Percentiles rank a stretch among this genome's conserved stretches.
Evolutionary conservation across 1,139 yeast genomes (phyloP).

Genomic region (Entelexis paramagnoliae): DNA sequence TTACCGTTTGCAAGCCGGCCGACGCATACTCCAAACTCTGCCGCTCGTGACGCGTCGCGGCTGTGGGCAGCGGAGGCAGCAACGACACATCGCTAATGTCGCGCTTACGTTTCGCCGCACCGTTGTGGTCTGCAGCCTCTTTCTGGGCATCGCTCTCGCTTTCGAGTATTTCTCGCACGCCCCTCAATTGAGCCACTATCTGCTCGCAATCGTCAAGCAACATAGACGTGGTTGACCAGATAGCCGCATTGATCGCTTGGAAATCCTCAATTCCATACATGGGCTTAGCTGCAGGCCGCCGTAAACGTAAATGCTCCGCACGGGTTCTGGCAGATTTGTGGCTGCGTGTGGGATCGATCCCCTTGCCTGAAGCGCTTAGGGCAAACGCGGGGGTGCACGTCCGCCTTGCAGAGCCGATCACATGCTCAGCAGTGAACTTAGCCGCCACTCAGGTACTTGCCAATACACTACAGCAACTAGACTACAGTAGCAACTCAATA

Average conservation of each 20-base stretch:
- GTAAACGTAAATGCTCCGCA: no score
- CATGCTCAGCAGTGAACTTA: no score
- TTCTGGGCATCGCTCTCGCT: not conserved
- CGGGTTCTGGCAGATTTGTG: not conserved
- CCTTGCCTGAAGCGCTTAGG: not conserved
- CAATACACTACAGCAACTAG: no score
- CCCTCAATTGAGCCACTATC: not conserved
- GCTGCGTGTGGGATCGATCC: not conserved
- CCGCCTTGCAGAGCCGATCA: not conserved
- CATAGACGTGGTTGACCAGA: slow-evolving; percentile 13
- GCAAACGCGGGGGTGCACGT: not conserved
- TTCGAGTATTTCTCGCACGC: not conserved
- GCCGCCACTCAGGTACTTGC: no score
- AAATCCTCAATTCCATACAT: not conserved
- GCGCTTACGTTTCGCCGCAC: not conserved
- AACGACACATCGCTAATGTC: not conserved
- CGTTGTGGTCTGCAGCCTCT: not conserved
- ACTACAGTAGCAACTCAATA: no score
- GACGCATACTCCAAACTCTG: not conserved
- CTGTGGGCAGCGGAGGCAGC: not conserved
- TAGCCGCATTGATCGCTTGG: slow-evolving; percentile 8
- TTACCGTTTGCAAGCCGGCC: not conserved
- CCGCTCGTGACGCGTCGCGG: not conserved
- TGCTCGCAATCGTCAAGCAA: slow-evolving; percentile 17
- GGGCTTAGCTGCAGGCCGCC: no score